Conservation (phyloP, 257 asterid species). For the Solanum stenotomum region DNA sequence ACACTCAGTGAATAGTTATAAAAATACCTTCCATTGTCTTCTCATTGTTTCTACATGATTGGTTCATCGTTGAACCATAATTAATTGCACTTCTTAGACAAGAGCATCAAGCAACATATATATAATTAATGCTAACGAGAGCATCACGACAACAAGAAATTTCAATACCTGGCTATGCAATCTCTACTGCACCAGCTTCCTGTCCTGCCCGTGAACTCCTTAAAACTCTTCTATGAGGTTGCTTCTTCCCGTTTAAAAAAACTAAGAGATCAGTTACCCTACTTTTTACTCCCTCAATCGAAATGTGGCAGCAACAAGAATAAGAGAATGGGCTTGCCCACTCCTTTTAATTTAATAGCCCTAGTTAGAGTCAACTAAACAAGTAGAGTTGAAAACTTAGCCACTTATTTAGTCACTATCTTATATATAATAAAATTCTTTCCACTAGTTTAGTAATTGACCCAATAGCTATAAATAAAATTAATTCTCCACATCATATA, state of each 20-base stretch:
- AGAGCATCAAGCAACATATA: neutral
- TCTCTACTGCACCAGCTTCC: neutral
- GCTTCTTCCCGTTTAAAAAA: neutral
- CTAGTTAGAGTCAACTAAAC: neutral
- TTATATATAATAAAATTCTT: too few relatives aligned
- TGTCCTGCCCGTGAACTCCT: neutral
- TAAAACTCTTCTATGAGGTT: neutral
- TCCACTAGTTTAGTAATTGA: neutral
- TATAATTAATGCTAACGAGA: neutral
- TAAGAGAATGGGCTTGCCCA: neutral
- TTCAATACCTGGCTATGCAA: neutral
- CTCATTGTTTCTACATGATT: neutral
- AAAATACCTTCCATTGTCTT: neutral
- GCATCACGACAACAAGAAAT: neutral
- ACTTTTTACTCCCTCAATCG: neutral
- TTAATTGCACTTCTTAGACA: neutral
- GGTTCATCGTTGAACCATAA: neutral
- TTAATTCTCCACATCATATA: neutral
- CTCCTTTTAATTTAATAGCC: neutral
- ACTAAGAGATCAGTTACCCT: neutral
- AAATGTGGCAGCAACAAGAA: neutral
- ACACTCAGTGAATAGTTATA: neutral
- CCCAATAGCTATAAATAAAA: neutral
- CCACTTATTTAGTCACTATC: neutral
- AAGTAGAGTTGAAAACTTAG: neutral